Evolutionary conservation across 2,329 filamentous ascomycete species (phyloP), one percentile per base, ranked within the genome.

Genomic region (Immersiporthe knoxdaviesiana): DNA sequence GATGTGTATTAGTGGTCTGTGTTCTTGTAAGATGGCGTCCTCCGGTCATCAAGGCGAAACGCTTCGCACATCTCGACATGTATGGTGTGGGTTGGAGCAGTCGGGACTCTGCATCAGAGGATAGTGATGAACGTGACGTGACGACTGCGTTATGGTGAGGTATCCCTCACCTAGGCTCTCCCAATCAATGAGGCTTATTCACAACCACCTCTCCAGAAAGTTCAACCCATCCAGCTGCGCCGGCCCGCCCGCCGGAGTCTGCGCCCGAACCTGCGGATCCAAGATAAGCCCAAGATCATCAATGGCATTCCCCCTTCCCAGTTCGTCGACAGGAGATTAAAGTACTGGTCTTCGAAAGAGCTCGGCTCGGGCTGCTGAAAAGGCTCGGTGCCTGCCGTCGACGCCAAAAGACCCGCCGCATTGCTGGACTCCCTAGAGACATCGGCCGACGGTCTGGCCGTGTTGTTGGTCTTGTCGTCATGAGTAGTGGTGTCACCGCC

Each of bases 231-330:
- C 75, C 24, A 75, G 69, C 47, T 77, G 74, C 65, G 76, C 74
- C 3, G 75, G 74, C 7, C 76, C 77, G 14, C 79, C 75, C 7
- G 64, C 8, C 18, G 65, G 65, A 32, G 65, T 67, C 61, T 70
- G 65, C 5, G 60, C 32, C 30, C 39, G 66, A 14, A 58, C 39
- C 14, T 67, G 67, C 1, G 75, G 75, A 47, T 78, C 76, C 14
- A 80, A 37, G 18, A 81, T 79, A 24, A 78, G 41, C 2, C 77
- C 74, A 59, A 80, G 71, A 69, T 79, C 78, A 24, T 75, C 78
- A 18, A 80, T 67, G 0, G 76, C 75, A 64, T 80, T 77, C 50
- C 80, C 78, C 78, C 78, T 58, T 80, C 78, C 76, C 78, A 79
- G 18, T 77, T 75, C 24, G 77, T 78, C 32, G 79, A 73, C 62